A percentile compares a stretch with the other conserved stretches of the same genome.
Evolutionary conservation across 2,329 filamentous ascomycete genomes (phyloP).

Genomic region (Ascochyta clinopodiicola): DNA sequence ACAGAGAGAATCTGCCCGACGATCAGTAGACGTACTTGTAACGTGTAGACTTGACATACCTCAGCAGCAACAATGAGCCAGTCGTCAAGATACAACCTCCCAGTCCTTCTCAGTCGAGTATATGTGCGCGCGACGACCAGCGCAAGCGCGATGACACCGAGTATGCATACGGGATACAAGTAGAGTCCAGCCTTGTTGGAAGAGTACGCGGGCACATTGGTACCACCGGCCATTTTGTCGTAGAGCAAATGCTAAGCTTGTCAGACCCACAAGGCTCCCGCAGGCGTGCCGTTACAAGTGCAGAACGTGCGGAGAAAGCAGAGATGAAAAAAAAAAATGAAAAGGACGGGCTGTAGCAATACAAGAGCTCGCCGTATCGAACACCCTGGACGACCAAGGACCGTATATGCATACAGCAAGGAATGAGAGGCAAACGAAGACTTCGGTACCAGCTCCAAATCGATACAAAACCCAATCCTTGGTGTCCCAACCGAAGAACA

Average conservation of each 20-base stretch:
- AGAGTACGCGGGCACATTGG: constrained; percentile 22
- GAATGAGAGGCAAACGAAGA: not conserved
- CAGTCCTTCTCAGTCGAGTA: constrained; percentile 26
- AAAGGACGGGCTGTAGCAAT: not conserved
- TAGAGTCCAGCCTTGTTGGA: constrained; percentile 29
- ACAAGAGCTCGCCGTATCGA: not conserved
- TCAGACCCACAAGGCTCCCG: not conserved
- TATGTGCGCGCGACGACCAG: constrained; percentile 31
- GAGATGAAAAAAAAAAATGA: not conserved
- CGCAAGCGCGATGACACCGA: constrained; percentile 26
- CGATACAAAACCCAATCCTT: not conserved
- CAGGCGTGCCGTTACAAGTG: not conserved
- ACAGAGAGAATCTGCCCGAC: constrained; percentile 23
- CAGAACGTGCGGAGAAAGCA: not conserved
- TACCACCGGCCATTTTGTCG: constrained; percentile 9
- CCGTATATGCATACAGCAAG: not conserved
- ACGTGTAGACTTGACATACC: constrained; percentile 14
- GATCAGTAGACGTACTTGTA: not conserved
- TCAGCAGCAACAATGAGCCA: constrained; percentile 36
- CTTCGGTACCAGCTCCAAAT: not conserved
- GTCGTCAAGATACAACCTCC: constrained; percentile 31
- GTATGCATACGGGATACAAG: constrained; percentile 28
- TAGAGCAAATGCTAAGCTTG: not conserved
- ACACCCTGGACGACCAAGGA: not conserved
- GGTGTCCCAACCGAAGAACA: not conserved